phyloP scores from a whole-genome alignment of 2,329 filamentous ascomycete genomes.

The Coniella vitis region DNA sequence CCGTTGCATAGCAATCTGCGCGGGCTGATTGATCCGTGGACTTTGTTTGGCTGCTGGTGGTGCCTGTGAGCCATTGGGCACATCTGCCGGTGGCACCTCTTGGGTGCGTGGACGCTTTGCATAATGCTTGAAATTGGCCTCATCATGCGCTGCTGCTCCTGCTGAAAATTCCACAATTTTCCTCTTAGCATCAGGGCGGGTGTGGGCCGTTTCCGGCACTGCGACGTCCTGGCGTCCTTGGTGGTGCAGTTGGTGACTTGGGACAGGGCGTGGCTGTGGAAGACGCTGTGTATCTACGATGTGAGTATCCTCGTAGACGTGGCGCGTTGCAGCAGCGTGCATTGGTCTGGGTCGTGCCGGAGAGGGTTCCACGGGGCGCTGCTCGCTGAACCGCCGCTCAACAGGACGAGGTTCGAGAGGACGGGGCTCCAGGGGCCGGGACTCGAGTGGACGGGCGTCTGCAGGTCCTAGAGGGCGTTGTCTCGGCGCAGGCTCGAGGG shows the following conservation, averaged over 20 bases:
- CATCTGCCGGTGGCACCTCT: not conserved
- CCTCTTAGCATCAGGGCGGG: conserved; percentile 11
- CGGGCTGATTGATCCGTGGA: not conserved
- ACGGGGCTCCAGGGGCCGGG: not conserved
- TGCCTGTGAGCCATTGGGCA: not conserved
- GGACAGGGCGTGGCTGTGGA: not conserved
- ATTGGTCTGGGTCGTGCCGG: not conserved
- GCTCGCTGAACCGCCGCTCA: not conserved
- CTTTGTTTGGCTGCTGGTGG: not conserved
- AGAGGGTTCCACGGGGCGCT: not conserved
- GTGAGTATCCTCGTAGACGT: not conserved
- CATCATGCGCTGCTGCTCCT: not conserved
- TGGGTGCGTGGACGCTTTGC: conserved; percentile 12
- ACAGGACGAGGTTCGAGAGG: not conserved
- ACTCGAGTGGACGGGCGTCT: not conserved
- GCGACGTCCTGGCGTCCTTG: not conserved
- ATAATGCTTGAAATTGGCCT: not conserved
- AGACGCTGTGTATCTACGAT: not conserved
- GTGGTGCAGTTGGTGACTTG: not conserved
- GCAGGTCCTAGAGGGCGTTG: not conserved
- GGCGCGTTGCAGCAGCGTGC: not conserved
- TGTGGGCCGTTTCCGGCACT: not conserved
- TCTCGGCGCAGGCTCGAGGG: not conserved
- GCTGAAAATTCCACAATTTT: conserved; percentile 7
- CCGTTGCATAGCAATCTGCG: not conserved